A percentile compares a stretch with the other conserved stretches of the same genome.
These are phyloP conservation scores for Cyclotella choctawhatcheeana DNA, from an alignment of 108 stramenopile genomes.

Conservation along the genomic window DNA sequence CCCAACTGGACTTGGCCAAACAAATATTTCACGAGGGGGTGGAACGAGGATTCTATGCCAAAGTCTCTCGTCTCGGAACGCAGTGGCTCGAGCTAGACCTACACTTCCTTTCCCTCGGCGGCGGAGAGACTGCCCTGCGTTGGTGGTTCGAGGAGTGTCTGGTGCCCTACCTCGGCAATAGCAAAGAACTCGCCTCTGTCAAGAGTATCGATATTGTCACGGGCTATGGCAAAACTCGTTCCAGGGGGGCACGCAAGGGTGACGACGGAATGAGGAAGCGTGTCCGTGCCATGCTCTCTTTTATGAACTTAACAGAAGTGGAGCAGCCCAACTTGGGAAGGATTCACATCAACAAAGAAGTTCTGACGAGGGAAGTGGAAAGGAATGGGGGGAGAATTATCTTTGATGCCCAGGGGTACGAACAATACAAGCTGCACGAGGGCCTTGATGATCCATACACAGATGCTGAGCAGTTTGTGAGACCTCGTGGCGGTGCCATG, in stretches of 20 bases:
- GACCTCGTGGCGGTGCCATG: constrained; percentile 69
- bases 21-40: constrained; percentile 82
- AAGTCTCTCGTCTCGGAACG: constrained; percentile 79
- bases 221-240: constrained; percentile 87
- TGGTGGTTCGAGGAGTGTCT: constrained; percentile 93
- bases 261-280: constrained; percentile 88
- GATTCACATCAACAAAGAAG: constrained; percentile 77
- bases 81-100: constrained; percentile 90
- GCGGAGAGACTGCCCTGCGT: constrained; percentile 83
- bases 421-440: constrained; percentile 49
- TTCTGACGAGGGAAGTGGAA: constrained; percentile 65
- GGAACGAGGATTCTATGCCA: constrained; percentile 81
- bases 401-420: constrained; percentile 79
- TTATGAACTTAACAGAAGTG: constrained; percentile 78
- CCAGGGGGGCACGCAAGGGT: constrained; percentile 74
- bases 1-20: constrained; percentile 74
- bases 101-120: constrained; percentile 86
- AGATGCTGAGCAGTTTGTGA: constrained; percentile 73
- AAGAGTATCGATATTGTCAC: constrained; percentile 88
- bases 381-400: constrained; percentile 74
- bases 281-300: constrained; percentile 81
- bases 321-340: constrained; percentile 84
- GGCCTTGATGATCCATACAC: constrained; percentile 56
- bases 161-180: constrained; percentile 75
- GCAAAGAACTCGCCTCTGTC: constrained; percentile 72